Conservation (phyloP, 331 rosid genomes). For the Acacia concinna region DNA sequence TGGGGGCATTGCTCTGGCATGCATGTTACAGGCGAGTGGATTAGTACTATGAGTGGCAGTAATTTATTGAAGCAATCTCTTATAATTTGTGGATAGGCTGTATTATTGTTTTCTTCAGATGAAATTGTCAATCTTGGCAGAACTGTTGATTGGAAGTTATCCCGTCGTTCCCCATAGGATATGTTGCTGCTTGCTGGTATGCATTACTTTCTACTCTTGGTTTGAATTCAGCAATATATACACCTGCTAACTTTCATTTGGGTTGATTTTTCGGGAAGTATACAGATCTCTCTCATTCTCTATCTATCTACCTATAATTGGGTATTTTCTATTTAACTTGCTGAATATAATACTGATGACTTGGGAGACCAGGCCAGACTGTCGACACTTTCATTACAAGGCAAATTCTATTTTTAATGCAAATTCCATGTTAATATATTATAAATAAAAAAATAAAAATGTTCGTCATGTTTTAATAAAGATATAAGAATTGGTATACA, state of each 20-base stretch:
- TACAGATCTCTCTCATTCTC: too few species aligned
- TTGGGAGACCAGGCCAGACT: too few species aligned
- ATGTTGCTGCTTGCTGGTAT: too few species aligned
- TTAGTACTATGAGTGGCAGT: conserved; percentile 27
- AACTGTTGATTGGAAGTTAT: not conserved
- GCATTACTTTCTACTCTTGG: not conserved
- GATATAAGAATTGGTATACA: not conserved
- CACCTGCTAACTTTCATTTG: not conserved
- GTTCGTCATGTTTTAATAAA: not conserved
- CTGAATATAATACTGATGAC: not conserved
- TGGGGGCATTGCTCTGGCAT: conserved; percentile 14
- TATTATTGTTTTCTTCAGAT: conserved; percentile 31
- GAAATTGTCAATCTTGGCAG: conserved; percentile 1
- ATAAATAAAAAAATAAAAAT: not conserved
- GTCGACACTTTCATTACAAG: conserved; percentile 1
- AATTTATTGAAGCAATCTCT: conserved; percentile 21
- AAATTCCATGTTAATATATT: not conserved
- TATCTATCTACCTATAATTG: not conserved
- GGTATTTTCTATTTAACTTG: not conserved
- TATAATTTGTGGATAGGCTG: conserved; percentile 45
- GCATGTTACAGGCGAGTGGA: conserved; percentile 36
- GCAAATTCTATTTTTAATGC: not conserved
- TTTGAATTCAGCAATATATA: too few species aligned
- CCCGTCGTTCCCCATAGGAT: not conserved
- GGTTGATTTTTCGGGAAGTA: not conserved